phyloP scores from a whole-genome alignment of 352 stramenopile genomes.

The Pythium graminicola region DNA sequence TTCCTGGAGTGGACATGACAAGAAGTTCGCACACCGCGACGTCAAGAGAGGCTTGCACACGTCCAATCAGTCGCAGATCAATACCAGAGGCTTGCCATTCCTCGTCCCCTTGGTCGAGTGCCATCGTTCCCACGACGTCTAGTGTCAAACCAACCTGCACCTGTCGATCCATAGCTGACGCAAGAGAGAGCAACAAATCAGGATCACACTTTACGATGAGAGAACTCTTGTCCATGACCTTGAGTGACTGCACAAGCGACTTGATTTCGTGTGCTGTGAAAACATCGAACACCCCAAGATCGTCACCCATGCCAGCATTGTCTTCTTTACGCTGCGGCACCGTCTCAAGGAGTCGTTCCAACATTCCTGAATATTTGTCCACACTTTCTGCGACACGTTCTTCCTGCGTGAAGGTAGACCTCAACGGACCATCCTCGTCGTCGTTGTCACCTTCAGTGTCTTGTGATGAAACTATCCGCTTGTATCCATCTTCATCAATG shows the following conservation, averaged over 20 bases:
- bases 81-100: conserved; percentile 32
- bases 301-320: conserved; percentile 19
- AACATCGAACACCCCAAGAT: conserved; percentile 32
- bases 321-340: conserved; percentile 31
- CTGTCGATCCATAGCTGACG: conserved; percentile 49
- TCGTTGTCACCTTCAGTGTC: conserved; percentile 12
- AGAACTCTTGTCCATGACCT: conserved; percentile 57
- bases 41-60: conserved; percentile 45
- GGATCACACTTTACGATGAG: conserved; percentile 52
- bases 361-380: conserved; percentile 55
- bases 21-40: conserved; percentile 65
- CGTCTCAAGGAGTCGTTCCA: conserved; percentile 38
- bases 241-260: conserved; percentile 52
- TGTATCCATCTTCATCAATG: conserved; percentile 3
- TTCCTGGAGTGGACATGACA: conserved; percentile 57
- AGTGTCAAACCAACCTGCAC: conserved; percentile 31
- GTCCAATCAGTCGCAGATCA: conserved; percentile 30
- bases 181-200: conserved; percentile 50
- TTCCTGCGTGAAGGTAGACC: conserved; percentile 41
- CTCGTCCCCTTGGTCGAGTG: conserved; percentile 25
- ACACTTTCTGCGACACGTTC: conserved; percentile 48
- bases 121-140: conserved; percentile 29
- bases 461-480: conserved; percentile 14
- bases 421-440: conserved; percentile 28
- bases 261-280: conserved; percentile 50